These are phyloP conservation scores for Viridothelium virens DNA, from an alignment of 495 filamentous ascomycete species.

Conservation along the genomic window DNA sequence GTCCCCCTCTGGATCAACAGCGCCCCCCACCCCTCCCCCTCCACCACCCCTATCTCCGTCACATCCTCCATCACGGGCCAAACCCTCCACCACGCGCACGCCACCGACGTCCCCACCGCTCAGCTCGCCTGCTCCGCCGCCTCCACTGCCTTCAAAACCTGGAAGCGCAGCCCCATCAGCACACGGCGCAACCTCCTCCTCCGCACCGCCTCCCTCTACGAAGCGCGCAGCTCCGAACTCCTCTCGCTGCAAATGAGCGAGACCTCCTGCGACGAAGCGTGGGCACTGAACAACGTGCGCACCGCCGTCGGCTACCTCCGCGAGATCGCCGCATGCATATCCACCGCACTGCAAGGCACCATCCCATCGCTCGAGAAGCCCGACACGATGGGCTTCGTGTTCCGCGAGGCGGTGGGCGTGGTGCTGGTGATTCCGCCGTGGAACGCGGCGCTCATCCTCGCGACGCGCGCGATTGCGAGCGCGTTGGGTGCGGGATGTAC, in stretches of 20 bases:
- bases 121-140: conserved; percentile 21
- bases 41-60: conserved; percentile 16
- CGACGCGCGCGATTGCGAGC: conserved; percentile 21
- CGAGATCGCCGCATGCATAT: conserved; percentile 28
- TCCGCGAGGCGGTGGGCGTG: conserved; percentile 29
- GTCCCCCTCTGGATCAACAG: conserved; percentile 22
- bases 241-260: conserved; percentile 24
- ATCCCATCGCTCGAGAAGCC: conserved; percentile 30
- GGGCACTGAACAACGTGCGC: conserved; percentile 26
- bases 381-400: conserved; percentile 29
- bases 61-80: conserved; percentile 16
- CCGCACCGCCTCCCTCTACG: conserved; percentile 18
- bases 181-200: conserved; percentile 20
- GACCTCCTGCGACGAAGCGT: conserved; percentile 24
- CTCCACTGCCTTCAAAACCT: conserved; percentile 21
- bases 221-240: conserved; percentile 14
- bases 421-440: conserved; percentile 31
- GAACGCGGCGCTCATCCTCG: conserved; percentile 31
- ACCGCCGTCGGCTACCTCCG: conserved; percentile 22
- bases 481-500: conserved; percentile 34
- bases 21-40: conserved; percentile 13
- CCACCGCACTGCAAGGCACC: conserved; percentile 19
- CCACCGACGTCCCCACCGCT: conserved; percentile 14
- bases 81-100: conserved; percentile 21
- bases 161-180: conserved; percentile 21